Evolutionary conservation across 1,284 basidiomycete genomes (phyloP), one percentile per base, ranked within the genome.

Genomic region (Sparassis latifolia): DNA sequence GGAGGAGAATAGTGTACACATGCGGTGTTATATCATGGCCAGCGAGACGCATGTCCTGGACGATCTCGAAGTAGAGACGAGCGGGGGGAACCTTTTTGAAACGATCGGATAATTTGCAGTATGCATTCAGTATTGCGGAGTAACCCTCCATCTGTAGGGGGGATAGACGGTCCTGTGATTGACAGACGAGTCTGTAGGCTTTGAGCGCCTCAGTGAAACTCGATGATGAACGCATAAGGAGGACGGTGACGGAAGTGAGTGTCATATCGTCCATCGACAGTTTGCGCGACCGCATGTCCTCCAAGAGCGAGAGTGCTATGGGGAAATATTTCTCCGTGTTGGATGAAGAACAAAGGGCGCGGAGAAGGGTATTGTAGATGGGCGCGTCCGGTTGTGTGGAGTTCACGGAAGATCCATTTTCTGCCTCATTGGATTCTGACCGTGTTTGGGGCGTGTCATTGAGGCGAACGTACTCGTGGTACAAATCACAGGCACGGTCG

Each of bases 41-140:
- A 0, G 80, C 77, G 2, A 68, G 65, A 7, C 82, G 83, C 91
- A 97, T 95, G 69, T 97, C 92, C 46, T 76, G 73, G 53, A 96
- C 77, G 56, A 97, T 87, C 48, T 80, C 76, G 64, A 93, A 83
- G 61, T 92, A 89, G 43, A 82, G 73, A 40, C 76, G 61, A 55
- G 57, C 66, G 12, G 62, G 58, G n/a, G 63, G 60, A 37, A 63
- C 45, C 10, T 44, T 49, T 35, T 45, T 43, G 62, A 52, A 53
- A 52, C 68, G 66, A 39, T 62, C 60, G 29, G 74, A 70, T 45
- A 88, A 70, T 27, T 71, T 70, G 63, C 80, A 78, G 58, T 89
- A 86, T 1, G 77, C 74, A 51, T 78, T 69, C 45, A 92, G 72
- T 49, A 92, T 78, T 32, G 74, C 70, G 12, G 69, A 65, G 63